A percentile compares a stretch with the other conserved stretches of the same genome.
These are phyloP conservation scores for Diospyros lotus DNA, from an alignment of 148 eudicot species.

Conservation along the genomic window DNA sequence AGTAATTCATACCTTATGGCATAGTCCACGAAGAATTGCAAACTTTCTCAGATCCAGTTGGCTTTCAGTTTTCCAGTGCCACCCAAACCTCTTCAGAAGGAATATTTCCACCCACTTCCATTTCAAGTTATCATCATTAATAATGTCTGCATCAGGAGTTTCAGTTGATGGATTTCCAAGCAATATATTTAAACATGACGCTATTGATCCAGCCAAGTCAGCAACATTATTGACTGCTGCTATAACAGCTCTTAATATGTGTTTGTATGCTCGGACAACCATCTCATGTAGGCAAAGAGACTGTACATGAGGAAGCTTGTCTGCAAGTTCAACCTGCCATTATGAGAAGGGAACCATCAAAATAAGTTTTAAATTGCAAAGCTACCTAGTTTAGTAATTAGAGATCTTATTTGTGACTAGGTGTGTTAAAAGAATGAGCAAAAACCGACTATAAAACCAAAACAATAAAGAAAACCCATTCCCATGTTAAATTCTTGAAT, in stretches of 20 bases:
- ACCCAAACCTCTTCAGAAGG: constrained; percentile 73
- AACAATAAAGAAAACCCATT: constrained; percentile 4
- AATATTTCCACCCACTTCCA: constrained; percentile 82
- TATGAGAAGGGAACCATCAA: not conserved
- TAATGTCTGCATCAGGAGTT: constrained; percentile 38
- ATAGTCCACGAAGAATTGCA: constrained; percentile 90
- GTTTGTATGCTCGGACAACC: constrained; percentile 92
- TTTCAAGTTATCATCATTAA: constrained; percentile 52
- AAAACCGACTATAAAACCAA: not conserved
- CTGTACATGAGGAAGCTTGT: constrained; percentile 94
- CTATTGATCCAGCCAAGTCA: constrained; percentile 61
- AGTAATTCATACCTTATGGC: constrained; percentile 64
- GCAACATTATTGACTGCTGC: constrained; percentile 53
- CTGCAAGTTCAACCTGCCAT: constrained; percentile 85
- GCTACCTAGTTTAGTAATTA: not conserved
- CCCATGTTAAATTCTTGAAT: no score
- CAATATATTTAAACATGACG: constrained; percentile 81
- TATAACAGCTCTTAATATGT: constrained; percentile 73
- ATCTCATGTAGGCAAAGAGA: constrained; percentile 87
- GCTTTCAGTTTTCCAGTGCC: constrained; percentile 69
- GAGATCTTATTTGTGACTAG: not conserved
- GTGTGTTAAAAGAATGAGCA: not conserved
- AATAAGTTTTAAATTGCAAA: constrained; percentile 6
- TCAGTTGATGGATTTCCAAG: constrained; percentile 55
- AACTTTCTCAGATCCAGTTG: constrained; percentile 64